Evolutionary conservation across 352 stramenopile genomes (phyloP), one percentile per base, ranked within the genome.

Genomic region (Phytophthora kernoviae): DNA sequence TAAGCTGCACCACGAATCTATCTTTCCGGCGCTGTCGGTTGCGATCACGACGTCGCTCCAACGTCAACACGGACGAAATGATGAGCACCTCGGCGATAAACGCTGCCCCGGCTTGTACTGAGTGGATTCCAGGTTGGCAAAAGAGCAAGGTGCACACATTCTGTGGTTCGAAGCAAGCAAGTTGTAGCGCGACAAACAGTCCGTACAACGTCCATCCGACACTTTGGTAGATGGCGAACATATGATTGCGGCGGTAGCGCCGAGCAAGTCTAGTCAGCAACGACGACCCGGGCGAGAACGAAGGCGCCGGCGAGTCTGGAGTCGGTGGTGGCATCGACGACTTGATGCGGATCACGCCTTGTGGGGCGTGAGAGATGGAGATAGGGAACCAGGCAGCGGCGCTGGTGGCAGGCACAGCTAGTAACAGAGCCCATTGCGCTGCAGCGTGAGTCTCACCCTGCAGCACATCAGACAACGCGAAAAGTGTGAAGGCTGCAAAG

Each of bases 71-170:
- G 17, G 81, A 88, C 42, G 81, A 89, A 26, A 88, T 70, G 32
- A 88, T 68, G 54, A 90, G 74, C 40, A 79, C 67, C 48, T 88
- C 70, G 7, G 77, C 67, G 21, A 90, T 69, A 50, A 90, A 85
- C 10, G 70, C 77, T 7, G 69, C 51, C 49, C 77, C 70, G 12
- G 75, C 73, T 37, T 79, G 50, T 45, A 63, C 70, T 24, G 71
- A 74, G 32, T 66, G 71, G 45, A 63, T 69, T 22, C 73, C 71
- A 30, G 72, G 42, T 20, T 40, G 54, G 30, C 73, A 83, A 17
- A 72, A 65, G 9, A 59, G 55, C 48, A 73, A 53, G 11, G 8
- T 39, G 40, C 8, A 8, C 21, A 21, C 14, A 7, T 3, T 17
- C 52, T 24, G 39, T 43, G 7, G 7, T 34, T 21, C 42, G 21